Evolutionary conservation across 768 basidiomycete species (phyloP).

Genomic region (Russula sp.): DNA sequence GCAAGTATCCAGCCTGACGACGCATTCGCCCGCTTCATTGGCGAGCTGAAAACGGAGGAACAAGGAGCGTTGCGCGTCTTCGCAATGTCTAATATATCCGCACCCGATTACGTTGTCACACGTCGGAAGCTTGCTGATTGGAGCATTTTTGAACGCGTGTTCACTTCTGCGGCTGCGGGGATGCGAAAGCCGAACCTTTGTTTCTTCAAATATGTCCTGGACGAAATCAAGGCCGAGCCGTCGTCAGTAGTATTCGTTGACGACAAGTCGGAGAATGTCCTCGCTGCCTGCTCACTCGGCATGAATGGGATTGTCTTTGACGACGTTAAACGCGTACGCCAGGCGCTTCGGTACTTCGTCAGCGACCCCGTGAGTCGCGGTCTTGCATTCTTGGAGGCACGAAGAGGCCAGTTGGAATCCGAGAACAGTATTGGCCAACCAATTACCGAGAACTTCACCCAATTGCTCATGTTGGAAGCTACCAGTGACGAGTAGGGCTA

Average conservation of each 20-base stretch:
- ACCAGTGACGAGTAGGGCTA: constrained; percentile 39
- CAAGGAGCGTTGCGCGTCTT: constrained; percentile 38
- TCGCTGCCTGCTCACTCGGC: constrained; percentile 52
- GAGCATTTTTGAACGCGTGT: constrained; percentile 44
- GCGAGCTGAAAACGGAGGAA: constrained; percentile 38
- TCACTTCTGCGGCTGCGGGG: constrained; percentile 45
- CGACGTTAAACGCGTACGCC: constrained; percentile 35
- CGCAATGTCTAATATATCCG: constrained; percentile 57
- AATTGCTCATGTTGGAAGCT: constrained; percentile 51
- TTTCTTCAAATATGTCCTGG: constrained; percentile 46
- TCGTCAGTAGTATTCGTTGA: constrained; percentile 48
- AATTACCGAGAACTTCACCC: constrained; percentile 52
- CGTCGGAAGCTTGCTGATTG: constrained; percentile 43
- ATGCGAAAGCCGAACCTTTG: constrained; percentile 53
- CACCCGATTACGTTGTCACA: constrained; percentile 45
- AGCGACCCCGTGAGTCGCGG: constrained; percentile 44
- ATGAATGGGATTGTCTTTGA: constrained; percentile 51
- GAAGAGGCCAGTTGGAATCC: constrained; percentile 41
- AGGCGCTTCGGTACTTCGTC: constrained; percentile 42
- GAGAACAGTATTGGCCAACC: constrained; percentile 38
- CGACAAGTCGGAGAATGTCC: constrained; percentile 53
- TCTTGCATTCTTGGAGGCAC: constrained; percentile 34
- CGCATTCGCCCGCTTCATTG: constrained; percentile 41
- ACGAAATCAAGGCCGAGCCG: constrained; percentile 41
- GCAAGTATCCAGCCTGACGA: constrained; percentile 42